Evolutionary conservation across 176 grass and related monocot genomes (phyloP), one percentile per base, ranked within the genome.

Genomic region (Ampelocalamus luodianensis): DNA sequence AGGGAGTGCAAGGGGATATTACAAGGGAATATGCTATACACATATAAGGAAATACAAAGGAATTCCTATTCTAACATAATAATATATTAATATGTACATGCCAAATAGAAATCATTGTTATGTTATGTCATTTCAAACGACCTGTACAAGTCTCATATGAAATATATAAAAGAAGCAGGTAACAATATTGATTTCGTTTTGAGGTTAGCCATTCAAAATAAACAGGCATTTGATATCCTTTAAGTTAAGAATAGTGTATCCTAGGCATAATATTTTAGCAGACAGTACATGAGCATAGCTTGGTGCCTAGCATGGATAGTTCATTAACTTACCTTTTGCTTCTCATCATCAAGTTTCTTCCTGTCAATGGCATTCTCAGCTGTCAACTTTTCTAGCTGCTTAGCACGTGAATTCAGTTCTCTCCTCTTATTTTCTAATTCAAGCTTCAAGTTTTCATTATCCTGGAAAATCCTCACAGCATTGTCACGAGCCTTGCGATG

Each of bases 381-480:
- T 79, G 91, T 86, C 40, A 94, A 65, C 65, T 94, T 91, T 60
- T 92, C 88, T 27, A 93, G 90, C 68, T 93, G 71, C 69, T 89
- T 91, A 62, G 72, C 84, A 78, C 87, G 89, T 43, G 76, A 71
- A 64, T 85, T 90, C 51, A 97, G 65, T 73, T 91, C 90, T 80
- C 46, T 93, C 66, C 79, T 94, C 73, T 90, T 97, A 58, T 86
- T 84, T 67, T 97, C 92, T 60, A 97, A 90, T 79, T 97, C 89
- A 79, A 71, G 49, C 74, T 83, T 97, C 78, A 97, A 79, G 53
- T 87, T 97, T 72, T 93, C 85, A 75, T 95, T 97, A 39, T 97
- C 92, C 32, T 90, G 87, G 65, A 91, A 83, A 85, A 92, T 75
- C 55, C 79, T 91, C n/a, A 81, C 44, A 82, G 91, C 87, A 91